Conservation (phyloP, 139 green algal genomes). For the Chlorella sorokiniana region DNA sequence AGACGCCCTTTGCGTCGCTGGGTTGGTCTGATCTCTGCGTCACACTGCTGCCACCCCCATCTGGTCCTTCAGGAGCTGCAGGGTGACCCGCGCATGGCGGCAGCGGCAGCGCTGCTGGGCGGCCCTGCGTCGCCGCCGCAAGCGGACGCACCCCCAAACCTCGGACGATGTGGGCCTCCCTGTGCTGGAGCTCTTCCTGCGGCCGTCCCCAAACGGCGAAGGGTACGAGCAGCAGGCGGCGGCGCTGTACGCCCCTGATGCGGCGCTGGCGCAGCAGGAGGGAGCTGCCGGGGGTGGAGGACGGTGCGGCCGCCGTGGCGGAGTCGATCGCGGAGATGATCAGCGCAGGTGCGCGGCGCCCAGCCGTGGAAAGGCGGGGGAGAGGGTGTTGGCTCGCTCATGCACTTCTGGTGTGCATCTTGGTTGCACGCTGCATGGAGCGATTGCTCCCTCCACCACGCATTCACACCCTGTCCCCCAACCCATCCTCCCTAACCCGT, state of each 20-base stretch:
- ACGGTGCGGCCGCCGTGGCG: neutral
- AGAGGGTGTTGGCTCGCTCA: no score
- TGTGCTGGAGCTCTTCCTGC: slow-evolving; percentile 74
- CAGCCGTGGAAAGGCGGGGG: no score
- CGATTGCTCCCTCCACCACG: no score
- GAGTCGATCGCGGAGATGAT: no score
- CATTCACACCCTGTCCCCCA: no score
- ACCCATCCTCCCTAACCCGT: neutral
- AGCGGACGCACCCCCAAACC: neutral
- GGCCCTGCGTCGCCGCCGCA: neutral
- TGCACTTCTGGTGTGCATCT: no score
- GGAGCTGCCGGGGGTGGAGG: neutral
- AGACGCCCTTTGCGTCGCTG: neutral
- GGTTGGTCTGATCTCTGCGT: no score
- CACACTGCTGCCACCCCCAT: neutral
- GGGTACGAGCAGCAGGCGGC: slow-evolving; percentile 51
- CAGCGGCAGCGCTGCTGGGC: neutral
- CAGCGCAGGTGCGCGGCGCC: no score
- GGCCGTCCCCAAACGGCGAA: slow-evolving; percentile 29
- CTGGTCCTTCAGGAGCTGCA: neutral
- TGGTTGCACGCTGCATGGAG: no score
- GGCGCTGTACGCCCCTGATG: slow-evolving; percentile 41
- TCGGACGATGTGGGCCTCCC: slow-evolving; percentile 43
- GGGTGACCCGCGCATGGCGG: neutral
- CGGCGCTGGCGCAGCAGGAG: neutral